Percentiles rank a stretch among this genome's conserved stretches.
Conservation (phyloP, 2,329 filamentous ascomycete genomes). For the Microdochium trichocladiopsis region DNA sequence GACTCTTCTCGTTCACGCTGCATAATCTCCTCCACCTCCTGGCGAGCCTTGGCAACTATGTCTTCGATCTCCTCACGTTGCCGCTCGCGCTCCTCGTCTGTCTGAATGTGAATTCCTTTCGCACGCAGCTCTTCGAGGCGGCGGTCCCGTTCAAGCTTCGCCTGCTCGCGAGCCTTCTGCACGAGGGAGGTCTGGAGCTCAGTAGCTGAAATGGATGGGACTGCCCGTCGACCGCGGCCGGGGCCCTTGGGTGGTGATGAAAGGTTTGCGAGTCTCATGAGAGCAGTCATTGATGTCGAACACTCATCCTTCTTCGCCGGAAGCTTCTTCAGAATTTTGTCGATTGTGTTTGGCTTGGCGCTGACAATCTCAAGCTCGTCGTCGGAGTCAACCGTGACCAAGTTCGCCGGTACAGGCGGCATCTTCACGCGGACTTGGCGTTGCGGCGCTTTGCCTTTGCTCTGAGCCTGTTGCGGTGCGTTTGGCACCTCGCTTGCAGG, state of each 20-base stretch:
- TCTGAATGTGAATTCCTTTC: constrained; percentile 76
- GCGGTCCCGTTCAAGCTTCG: constrained; percentile 67
- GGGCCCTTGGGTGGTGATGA: constrained; percentile 51
- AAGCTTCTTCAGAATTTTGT: constrained; percentile 63
- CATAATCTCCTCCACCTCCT: constrained; percentile 73
- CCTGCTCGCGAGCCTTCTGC: constrained; percentile 71
- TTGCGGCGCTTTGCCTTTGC: constrained; percentile 50
- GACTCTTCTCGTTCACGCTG: constrained; percentile 67
- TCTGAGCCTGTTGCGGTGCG: constrained; percentile 38
- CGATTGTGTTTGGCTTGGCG: constrained; percentile 42
- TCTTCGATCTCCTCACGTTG: constrained; percentile 83
- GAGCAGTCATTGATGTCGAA: constrained; percentile 53
- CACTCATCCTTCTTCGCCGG: constrained; percentile 58
- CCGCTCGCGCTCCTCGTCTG: constrained; percentile 76
- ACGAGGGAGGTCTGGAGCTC: constrained; percentile 65
- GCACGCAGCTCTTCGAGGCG: constrained; percentile 70
- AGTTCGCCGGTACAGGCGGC: constrained; percentile 29
- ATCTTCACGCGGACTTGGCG: constrained; percentile 46
- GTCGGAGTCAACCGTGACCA: constrained; percentile 39
- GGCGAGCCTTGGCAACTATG: constrained; percentile 74
- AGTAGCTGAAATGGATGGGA: constrained; percentile 55
- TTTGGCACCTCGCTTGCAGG: background rate
- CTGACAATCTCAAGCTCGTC: constrained; percentile 58
- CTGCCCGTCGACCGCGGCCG: constrained; percentile 32
- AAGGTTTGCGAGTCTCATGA: constrained; percentile 71